Conservation (phyloP, 495 filamentous ascomycete genomes). For the Penicillium macrosclerotiorum region DNA sequence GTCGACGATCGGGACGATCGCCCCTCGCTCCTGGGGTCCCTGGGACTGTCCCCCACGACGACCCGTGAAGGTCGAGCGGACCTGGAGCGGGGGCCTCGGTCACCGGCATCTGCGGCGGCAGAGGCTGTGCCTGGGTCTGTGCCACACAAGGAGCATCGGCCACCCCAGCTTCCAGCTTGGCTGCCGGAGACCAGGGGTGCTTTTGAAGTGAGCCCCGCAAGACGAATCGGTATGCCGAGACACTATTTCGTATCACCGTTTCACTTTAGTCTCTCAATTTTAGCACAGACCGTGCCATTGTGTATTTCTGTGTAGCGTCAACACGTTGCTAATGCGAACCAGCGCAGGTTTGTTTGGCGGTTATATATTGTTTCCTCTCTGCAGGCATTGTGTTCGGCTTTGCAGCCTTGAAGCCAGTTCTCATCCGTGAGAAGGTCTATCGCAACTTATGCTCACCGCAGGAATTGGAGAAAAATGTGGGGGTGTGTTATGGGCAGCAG, state of each 20-base stretch:
- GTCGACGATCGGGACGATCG: constrained; percentile 32
- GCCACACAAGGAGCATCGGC: constrained; percentile 14
- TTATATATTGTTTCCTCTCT: constrained; percentile 78
- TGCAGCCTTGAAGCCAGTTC: constrained; percentile 68
- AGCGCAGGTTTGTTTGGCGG: constrained; percentile 53
- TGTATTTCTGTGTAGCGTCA: background rate
- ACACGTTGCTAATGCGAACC: constrained; percentile 2
- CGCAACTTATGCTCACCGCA: constrained; percentile 54
- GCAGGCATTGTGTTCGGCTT: constrained; percentile 75
- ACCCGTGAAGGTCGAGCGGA: constrained; percentile 22
- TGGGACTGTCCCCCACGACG: constrained; percentile 20
- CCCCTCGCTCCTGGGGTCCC: constrained; percentile 21
- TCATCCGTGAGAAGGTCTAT: constrained; percentile 67
- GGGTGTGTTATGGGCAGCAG: constrained; percentile 72
- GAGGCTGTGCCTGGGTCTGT: background rate
- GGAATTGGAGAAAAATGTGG: constrained; percentile 57
- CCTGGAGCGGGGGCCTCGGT: constrained; percentile 1
- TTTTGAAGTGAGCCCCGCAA: constrained; percentile 65
- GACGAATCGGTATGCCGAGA: constrained; percentile 58
- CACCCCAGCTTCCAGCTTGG: no score
- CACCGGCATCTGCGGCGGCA: background rate
- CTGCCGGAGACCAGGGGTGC: constrained; percentile 55
- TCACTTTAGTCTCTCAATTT: no score
- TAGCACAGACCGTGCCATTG: background rate
- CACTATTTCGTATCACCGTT: no score